phyloP scores from a whole-genome alignment of 768 basidiomycete genomes.

The Tylopilus rubrobrunneus region DNA sequence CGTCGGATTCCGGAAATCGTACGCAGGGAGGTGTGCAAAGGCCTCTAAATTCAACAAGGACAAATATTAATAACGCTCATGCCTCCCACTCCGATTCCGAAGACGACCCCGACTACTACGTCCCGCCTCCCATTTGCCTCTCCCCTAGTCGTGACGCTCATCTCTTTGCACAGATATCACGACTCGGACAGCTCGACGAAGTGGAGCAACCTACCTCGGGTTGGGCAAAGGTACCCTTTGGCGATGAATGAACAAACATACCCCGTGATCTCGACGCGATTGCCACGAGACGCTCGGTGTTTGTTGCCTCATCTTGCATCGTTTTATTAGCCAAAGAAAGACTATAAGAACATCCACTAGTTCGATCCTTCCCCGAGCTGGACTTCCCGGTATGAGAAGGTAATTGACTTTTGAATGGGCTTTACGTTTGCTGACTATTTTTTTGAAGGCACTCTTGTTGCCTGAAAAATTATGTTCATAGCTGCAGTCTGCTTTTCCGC shows the following conservation, averaged over 20 bases:
- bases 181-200: slow-evolving; percentile 36
- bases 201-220: not conserved
- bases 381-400: slow-evolving; percentile 55
- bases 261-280: slow-evolving; percentile 32
- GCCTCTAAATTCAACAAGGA: slow-evolving; percentile 25
- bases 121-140: not conserved
- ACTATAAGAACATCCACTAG: slow-evolving; percentile 53
- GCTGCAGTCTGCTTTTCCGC: slow-evolving; percentile 56
- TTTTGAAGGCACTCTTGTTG: slow-evolving; percentile 46
- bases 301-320: slow-evolving; percentile 39
- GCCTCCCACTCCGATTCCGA: slow-evolving; percentile 71
- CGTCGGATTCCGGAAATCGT: too few species aligned
- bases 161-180: slow-evolving; percentile 3
- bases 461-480: slow-evolving; percentile 59
- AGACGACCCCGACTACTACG: slow-evolving; percentile 57
- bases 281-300: slow-evolving; percentile 49
- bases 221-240: not conserved
- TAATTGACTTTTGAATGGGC: slow-evolving; percentile 9
- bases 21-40: too few species aligned
- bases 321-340: slow-evolving; percentile 40
- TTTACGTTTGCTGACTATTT: not conserved
- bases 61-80: too few species aligned
- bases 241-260: not conserved
- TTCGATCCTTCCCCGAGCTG: slow-evolving; percentile 57
- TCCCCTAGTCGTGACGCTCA: not conserved